phyloP scores from a whole-genome alignment of 345 rosid genomes.

The Citrus trifoliata region DNA sequence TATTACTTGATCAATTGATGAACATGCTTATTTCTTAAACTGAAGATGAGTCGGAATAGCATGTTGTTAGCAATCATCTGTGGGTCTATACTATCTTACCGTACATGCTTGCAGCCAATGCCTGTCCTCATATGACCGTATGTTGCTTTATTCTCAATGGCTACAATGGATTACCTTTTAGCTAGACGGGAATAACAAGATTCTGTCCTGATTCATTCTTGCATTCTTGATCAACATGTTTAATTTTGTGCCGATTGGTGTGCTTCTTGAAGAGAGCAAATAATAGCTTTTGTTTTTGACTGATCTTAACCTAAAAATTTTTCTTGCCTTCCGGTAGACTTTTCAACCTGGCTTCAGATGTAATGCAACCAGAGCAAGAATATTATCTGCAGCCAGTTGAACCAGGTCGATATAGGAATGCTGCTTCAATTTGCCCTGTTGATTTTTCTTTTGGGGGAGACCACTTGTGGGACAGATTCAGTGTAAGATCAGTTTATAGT shows the following conservation, averaged over 20 bases:
- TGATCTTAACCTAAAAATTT: background rate
- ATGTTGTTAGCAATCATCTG: background rate
- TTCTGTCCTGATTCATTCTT: background rate
- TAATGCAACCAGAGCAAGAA: conserved; percentile 89
- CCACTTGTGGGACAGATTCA: conserved; percentile 94
- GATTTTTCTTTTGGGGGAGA: conserved; percentile 87
- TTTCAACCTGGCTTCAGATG: conserved; percentile 72
- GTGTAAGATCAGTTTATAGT: conserved; percentile 53
- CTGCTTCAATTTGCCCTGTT: conserved; percentile 77
- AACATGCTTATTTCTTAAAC: background rate
- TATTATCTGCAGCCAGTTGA: conserved; percentile 89
- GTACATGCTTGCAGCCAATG: background rate
- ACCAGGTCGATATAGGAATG: conserved; percentile 72
- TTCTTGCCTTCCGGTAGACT: conserved; percentile 45
- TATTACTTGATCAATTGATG: conserved; percentile 14
- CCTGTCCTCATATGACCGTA: background rate
- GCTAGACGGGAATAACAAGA: background rate
- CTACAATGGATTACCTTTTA: background rate
- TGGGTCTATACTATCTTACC: background rate
- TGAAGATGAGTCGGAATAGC: background rate
- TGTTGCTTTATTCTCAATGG: background rate
- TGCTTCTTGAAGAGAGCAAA: background rate
- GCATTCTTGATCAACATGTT: background rate
- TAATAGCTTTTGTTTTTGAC: background rate
- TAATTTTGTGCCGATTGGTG: background rate